Conservation (phyloP, 495 filamentous ascomycete species). For the Penicillium riverlandense region DNA sequence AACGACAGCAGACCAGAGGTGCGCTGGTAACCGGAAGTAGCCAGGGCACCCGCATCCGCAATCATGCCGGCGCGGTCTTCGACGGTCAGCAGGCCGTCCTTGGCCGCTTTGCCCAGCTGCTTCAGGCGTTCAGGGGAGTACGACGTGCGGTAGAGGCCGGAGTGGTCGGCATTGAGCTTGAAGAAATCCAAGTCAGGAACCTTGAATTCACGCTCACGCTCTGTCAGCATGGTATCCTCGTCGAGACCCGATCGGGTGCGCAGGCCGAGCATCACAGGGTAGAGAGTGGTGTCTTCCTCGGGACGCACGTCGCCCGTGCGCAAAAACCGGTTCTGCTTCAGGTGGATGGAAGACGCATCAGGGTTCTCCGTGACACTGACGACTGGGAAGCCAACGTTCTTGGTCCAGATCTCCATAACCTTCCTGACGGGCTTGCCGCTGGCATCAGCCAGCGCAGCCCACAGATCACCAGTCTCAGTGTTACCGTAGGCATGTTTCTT, state of each 20-base stretch:
- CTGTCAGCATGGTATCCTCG: constrained; percentile 54
- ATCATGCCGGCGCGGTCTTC: constrained; percentile 95
- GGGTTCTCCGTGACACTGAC: constrained; percentile 52
- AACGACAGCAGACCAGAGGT: constrained; percentile 85
- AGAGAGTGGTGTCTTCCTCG: constrained; percentile 67
- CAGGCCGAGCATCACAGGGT: constrained; percentile 54
- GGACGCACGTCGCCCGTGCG: constrained; percentile 59
- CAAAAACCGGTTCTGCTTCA: constrained; percentile 64
- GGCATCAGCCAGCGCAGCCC: constrained; percentile 81
- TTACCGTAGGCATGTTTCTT: constrained; percentile 86
- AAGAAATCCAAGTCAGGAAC: constrained; percentile 55
- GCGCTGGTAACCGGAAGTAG: constrained; percentile 84
- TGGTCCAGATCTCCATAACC: constrained; percentile 65
- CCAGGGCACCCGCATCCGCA: constrained; percentile 86
- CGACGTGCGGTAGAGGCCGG: constrained; percentile 56
- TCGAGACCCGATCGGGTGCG: constrained; percentile 52
- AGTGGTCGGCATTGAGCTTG: constrained; percentile 64
- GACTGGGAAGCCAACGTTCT: constrained; percentile 61
- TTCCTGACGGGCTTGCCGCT: constrained; percentile 83
- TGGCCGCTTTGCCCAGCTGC: constrained; percentile 70
- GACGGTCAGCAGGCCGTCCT: constrained; percentile 75
- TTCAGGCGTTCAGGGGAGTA: constrained; percentile 53
- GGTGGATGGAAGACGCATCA: constrained; percentile 34
- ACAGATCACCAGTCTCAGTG: constrained; percentile 76
- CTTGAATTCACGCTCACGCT: constrained; percentile 69